phyloP scores from a whole-genome alignment of 345 rosid species.

The Limnanthes douglasii region DNA sequence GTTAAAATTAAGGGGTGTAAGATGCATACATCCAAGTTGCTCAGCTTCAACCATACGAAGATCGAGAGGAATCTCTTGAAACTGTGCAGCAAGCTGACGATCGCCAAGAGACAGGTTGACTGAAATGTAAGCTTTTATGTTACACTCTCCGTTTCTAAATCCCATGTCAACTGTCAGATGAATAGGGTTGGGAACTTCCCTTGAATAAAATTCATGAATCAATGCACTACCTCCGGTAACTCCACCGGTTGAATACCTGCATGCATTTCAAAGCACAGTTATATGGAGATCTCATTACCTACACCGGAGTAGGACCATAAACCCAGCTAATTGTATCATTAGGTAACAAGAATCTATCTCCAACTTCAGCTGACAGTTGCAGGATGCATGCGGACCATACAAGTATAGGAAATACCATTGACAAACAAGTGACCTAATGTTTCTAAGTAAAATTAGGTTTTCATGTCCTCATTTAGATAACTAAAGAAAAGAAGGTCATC shows the following conservation, averaged over 20 bases:
- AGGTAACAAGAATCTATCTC: neutral
- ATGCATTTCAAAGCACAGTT: too few species aligned
- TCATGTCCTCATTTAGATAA: too few species aligned
- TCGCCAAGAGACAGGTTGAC: conserved; percentile 74
- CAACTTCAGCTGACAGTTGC: neutral
- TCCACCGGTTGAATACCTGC: conserved; percentile 96
- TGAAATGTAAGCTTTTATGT: conserved; percentile 71
- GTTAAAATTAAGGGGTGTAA: neutral
- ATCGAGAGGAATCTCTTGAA: conserved; percentile 94
- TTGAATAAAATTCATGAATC: conserved; percentile 89
- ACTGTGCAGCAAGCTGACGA: conserved; percentile 76
- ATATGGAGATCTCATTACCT: too few species aligned
- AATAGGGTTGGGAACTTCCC: conserved; percentile 76
- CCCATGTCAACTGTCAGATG: conserved; percentile 87
- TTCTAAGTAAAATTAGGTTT: too few species aligned
- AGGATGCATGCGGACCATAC: too few species aligned
- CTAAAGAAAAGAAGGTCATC: neutral
- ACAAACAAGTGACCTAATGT: too few species aligned
- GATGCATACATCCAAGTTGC: conserved; percentile 78
- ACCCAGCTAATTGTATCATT: neutral
- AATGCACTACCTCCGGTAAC: conserved; percentile 83
- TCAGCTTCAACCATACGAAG: conserved; percentile 93
- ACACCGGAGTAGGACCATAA: neutral
- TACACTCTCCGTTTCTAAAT: conserved; percentile 60
- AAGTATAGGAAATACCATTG: too few species aligned